Conservation (phyloP, 495 filamentous ascomycete species). For the Pseudevernia furfuracea region DNA sequence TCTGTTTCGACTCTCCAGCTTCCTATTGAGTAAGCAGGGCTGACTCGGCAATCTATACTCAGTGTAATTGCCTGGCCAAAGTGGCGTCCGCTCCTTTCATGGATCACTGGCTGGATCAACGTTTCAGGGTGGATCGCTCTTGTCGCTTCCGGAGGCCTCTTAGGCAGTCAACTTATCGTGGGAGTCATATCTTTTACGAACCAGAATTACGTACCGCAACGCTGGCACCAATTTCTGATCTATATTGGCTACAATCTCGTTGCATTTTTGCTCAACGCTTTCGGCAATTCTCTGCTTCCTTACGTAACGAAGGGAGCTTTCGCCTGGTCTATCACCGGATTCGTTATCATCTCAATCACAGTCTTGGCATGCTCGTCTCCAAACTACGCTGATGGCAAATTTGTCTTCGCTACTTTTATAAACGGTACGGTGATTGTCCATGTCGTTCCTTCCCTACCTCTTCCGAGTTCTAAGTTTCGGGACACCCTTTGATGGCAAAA, state of each 20-base stretch:
- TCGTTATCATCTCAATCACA: constrained; percentile 60
- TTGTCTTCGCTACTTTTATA: constrained; percentile 50
- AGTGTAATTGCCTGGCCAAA: constrained; percentile 16
- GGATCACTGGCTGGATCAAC: constrained; percentile 71
- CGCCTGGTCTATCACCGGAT: constrained; percentile 60
- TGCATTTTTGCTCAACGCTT: constrained; percentile 59
- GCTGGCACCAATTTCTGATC: constrained; percentile 64
- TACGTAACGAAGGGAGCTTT: constrained; percentile 56
- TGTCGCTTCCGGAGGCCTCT: constrained; percentile 43
- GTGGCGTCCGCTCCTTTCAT: constrained; percentile 57
- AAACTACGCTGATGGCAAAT: constrained; percentile 51
- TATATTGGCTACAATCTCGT: constrained; percentile 59
- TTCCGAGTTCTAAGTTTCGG: neutral
- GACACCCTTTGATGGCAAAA: neutral
- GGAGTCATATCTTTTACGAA: constrained; percentile 40
- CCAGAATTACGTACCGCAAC: constrained; percentile 42
- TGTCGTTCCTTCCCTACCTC: neutral
- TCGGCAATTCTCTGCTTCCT: constrained; percentile 54
- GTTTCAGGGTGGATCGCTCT: constrained; percentile 63
- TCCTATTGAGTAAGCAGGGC: neutral
- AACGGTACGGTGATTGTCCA: constrained; percentile 37
- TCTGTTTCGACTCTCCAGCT: neutral
- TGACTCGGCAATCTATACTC: neutral
- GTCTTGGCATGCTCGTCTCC: constrained; percentile 56
- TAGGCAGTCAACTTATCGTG: constrained; percentile 40